Percentiles rank a stretch among this genome's conserved stretches.
Conservation (phyloP, 2,329 filamentous ascomycete species). For the Fusarium brevicatenulatum region DNA sequence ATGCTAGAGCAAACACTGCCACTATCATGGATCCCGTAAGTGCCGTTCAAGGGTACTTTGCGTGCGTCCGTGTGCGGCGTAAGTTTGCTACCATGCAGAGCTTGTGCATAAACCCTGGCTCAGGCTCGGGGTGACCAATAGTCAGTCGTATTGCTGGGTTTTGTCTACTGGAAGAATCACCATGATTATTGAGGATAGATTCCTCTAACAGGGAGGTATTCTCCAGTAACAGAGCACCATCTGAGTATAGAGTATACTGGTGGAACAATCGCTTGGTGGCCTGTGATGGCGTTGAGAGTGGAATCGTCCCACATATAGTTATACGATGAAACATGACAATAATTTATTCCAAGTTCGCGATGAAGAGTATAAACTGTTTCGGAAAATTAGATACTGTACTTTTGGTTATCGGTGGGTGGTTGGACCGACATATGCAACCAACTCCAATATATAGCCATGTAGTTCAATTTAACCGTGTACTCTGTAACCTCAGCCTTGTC, state of each 20-base stretch:
- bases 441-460: not conserved
- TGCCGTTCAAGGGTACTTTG: not conserved
- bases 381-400: not conserved
- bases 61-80: constrained; percentile 1
- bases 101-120: constrained; percentile 1
- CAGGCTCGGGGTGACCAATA: constrained; percentile 10
- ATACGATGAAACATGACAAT: not conserved
- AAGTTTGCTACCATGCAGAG: not conserved
- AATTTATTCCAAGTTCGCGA: not conserved
- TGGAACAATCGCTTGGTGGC: not conserved
- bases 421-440: not conserved
- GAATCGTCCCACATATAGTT: not conserved
- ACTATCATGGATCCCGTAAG: constrained; percentile 2
- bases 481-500: not conserved
- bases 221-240: not conserved
- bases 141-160: constrained; percentile 15
- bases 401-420: not conserved
- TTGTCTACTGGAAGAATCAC: not conserved
- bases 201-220: not conserved
- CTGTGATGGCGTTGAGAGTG: not conserved
- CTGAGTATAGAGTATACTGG: not conserved
- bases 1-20: not conserved
- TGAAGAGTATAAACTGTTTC: not conserved
- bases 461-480: not conserved
- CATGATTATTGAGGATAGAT: not conserved